Conservation (phyloP, 768 basidiomycete genomes). For the Boletus insuetus region DNA sequence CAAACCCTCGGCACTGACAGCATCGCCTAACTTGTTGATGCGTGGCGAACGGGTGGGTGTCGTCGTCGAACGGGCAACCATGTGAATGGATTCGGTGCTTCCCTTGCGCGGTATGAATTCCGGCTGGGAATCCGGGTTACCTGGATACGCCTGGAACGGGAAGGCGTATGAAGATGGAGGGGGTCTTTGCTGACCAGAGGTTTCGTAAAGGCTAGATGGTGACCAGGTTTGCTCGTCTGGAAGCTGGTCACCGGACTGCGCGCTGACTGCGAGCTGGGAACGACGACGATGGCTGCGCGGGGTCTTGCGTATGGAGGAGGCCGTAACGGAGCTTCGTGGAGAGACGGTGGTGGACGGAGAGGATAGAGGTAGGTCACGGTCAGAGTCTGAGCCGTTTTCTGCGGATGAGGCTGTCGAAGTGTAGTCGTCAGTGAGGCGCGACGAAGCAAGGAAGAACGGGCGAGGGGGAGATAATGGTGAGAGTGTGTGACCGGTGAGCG, state of each 20-base stretch:
- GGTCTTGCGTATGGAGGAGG: slow-evolving; percentile 15
- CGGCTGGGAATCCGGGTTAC: slow-evolving; percentile 62
- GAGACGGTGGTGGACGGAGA: slow-evolving; percentile 14
- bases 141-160: slow-evolving; percentile 62
- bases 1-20: slow-evolving; percentile 23
- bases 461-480: slow-evolving; percentile 34
- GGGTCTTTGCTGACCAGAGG: slow-evolving; percentile 12
- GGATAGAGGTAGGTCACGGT: slow-evolving; percentile 24
- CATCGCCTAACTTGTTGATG: slow-evolving; percentile 14
- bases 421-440: slow-evolving; percentile 20
- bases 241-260: slow-evolving; percentile 11
- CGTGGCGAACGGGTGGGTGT: slow-evolving; percentile 21
- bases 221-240: slow-evolving; percentile 17
- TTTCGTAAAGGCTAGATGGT: slow-evolving; percentile 13
- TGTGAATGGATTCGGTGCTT: slow-evolving; percentile 41
- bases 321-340: slow-evolving; percentile 13
- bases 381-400: slow-evolving; percentile 32
- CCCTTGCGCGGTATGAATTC: slow-evolving; percentile 42
- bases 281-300: slow-evolving; percentile 24
- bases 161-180: slow-evolving; percentile 43
- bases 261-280: slow-evolving; percentile 24
- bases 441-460: slow-evolving; percentile 35
- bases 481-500: slow-evolving; percentile 11
- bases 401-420: slow-evolving; percentile 16
- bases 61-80: slow-evolving; percentile 24